phyloP scores from a whole-genome alignment of 805 yeast genomes.

The Lipomyces sp. region DNA sequence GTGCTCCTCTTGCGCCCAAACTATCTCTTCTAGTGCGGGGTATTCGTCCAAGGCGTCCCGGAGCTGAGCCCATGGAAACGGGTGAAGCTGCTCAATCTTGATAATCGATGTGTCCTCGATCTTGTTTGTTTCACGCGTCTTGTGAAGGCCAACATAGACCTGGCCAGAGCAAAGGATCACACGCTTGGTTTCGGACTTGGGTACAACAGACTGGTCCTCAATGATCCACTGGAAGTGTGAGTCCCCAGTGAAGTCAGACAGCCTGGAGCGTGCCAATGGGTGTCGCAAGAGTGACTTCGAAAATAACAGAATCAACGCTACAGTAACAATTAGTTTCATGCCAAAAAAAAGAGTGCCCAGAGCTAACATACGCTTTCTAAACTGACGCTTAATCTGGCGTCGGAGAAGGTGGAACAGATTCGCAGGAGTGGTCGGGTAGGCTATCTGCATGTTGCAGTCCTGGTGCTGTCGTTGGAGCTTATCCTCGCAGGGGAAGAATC shows the following conservation, averaged over 20 bases:
- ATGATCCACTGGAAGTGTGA: slow-evolving; percentile 94
- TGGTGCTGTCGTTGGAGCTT: slow-evolving; percentile 97
- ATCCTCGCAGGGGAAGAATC: slow-evolving; percentile 87
- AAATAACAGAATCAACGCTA: slow-evolving; percentile 76
- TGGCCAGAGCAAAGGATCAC: slow-evolving; percentile 88
- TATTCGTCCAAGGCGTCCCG: slow-evolving; percentile 80
- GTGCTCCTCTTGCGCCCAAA: slow-evolving; percentile 99
- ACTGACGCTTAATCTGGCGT: slow-evolving; percentile 99
- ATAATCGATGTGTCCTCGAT: slow-evolving; percentile 86
- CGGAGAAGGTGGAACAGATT: slow-evolving; percentile 94
- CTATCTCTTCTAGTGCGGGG: slow-evolving; percentile 83
- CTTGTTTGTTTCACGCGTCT: slow-evolving; percentile 77
- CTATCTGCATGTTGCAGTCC: slow-evolving; percentile 97
- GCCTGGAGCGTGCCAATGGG: slow-evolving; percentile 89
- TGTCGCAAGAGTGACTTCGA: slow-evolving; percentile 94
- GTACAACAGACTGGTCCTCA: slow-evolving; percentile 79
- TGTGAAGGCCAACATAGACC: slow-evolving; percentile 89
- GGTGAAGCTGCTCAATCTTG: slow-evolving; percentile 93
- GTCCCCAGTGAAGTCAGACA: slow-evolving; percentile 86
- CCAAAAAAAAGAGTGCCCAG: background rate
- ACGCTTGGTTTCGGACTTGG: slow-evolving; percentile 85
- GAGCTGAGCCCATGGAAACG: slow-evolving; percentile 97
- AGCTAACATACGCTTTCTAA: slow-evolving; percentile 58
- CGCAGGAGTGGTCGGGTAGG: slow-evolving; percentile 97
- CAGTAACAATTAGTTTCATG: slow-evolving; percentile 51